Percentiles rank a stretch among this genome's conserved stretches.
Evolutionary conservation across 331 rosid species (phyloP).

Genomic region (Pyracantha coccinea): DNA sequence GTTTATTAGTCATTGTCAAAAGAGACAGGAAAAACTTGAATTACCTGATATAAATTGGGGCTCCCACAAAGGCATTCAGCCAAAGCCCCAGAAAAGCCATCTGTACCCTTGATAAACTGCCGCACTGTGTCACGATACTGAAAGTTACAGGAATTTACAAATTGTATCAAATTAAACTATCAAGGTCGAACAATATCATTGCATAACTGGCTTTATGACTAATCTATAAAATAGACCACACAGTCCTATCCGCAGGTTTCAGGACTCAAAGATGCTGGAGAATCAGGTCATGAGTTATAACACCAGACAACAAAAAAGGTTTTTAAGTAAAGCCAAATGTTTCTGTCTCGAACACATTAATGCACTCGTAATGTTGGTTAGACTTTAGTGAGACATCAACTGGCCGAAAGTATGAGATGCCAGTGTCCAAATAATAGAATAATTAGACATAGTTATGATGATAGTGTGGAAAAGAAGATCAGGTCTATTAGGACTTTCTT

Average conservation of each 20-base stretch:
- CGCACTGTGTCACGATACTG: conserved; percentile 93
- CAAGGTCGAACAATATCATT: neutral
- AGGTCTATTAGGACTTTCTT: neutral
- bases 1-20: neutral
- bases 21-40: neutral
- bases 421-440: neutral
- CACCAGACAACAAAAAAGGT: neutral
- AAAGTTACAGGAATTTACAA: conserved; percentile 18
- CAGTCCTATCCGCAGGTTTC: neutral
- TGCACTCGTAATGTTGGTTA: neutral
- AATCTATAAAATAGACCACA: neutral
- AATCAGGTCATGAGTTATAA: neutral
- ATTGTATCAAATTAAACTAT: neutral
- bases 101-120: conserved; percentile 86
- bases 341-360: neutral
- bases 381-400: neutral
- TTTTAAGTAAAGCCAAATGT: neutral
- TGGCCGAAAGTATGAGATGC: neutral
- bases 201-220: neutral
- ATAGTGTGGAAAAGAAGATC: neutral
- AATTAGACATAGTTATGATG: neutral
- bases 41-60: conserved; percentile 92
- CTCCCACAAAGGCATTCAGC: conserved; percentile 96
- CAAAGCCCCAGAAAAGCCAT: conserved; percentile 90
- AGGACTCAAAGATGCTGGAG: neutral